phyloP scores from a whole-genome alignment of 495 filamentous ascomycete genomes.

The Daldinia decipiens region DNA sequence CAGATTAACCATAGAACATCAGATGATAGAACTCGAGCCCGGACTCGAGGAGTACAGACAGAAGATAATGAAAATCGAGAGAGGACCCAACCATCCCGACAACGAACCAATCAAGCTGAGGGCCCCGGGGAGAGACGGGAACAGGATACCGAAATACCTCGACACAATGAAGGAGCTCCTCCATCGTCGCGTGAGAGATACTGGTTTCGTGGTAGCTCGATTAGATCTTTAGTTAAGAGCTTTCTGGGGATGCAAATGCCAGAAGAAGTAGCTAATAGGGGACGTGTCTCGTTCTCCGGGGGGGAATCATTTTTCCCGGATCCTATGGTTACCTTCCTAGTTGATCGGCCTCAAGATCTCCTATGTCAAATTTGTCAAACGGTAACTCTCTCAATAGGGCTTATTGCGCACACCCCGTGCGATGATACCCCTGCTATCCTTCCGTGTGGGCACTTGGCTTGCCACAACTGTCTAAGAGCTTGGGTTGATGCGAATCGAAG shows the following conservation, averaged over 20 bases:
- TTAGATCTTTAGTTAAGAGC: not conserved
- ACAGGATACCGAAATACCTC: not conserved
- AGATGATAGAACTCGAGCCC: not conserved
- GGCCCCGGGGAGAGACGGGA: not conserved
- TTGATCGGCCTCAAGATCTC: slow-evolving; percentile 36
- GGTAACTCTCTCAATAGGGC: slow-evolving; percentile 15
- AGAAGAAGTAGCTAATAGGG: not conserved
- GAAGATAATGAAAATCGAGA: not conserved
- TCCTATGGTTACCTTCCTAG: slow-evolving; percentile 40
- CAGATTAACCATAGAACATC: not conserved
- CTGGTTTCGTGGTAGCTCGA: not conserved
- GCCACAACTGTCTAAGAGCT: slow-evolving; percentile 18
- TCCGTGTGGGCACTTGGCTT: slow-evolving; percentile 41
- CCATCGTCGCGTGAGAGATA: not conserved
- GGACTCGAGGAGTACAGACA: not conserved
- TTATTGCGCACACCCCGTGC: not conserved
- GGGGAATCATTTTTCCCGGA: slow-evolving; percentile 34
- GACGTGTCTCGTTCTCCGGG: not conserved
- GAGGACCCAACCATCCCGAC: not conserved
- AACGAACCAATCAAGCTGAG: not conserved
- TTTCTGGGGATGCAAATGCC: not conserved
- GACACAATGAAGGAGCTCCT: not conserved
- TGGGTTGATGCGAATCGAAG: slow-evolving; percentile 1
- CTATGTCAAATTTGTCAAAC: slow-evolving; percentile 39
- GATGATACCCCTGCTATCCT: slow-evolving; percentile 11